Evolutionary conservation across 768 basidiomycete species (phyloP).

Genomic region (Phallus indusiatus): DNA sequence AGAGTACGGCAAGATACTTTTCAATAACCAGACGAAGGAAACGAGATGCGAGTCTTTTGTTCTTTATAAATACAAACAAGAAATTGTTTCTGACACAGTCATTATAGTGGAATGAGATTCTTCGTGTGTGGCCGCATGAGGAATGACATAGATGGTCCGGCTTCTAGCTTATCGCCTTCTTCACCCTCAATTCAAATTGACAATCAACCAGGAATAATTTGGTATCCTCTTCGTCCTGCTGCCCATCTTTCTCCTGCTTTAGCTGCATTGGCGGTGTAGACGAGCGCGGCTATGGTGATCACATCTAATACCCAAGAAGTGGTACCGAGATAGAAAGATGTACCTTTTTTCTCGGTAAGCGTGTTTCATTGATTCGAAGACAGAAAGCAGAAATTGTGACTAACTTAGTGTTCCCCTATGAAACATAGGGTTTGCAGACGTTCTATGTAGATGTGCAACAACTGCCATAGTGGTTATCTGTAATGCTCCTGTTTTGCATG

Average conservation of each 20-base stretch:
- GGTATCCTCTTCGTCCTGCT: constrained; percentile 64
- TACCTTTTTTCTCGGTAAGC: constrained; percentile 31
- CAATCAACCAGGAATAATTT: constrained; percentile 18
- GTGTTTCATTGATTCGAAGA: neutral
- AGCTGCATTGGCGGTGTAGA: constrained; percentile 54
- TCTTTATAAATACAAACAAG: neutral
- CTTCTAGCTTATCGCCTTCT: constrained; percentile 33
- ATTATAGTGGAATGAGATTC: constrained; percentile 65
- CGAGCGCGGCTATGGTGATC: constrained; percentile 41
- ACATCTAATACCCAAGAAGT: constrained; percentile 54
- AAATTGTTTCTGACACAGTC: too few species aligned
- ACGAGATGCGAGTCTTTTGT: constrained; percentile 37
- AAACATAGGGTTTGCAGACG: constrained; percentile 38
- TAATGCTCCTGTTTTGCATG: constrained; percentile 34
- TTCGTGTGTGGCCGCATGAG: constrained; percentile 43
- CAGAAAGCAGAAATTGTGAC: constrained; percentile 11
- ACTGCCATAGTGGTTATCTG: constrained; percentile 55
- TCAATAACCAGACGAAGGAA: constrained; percentile 71
- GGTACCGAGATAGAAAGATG: constrained; percentile 48
- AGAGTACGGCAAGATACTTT: constrained; percentile 65
- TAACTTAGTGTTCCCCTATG: constrained; percentile 51
- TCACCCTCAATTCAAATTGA: neutral
- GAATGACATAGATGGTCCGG: constrained; percentile 55
- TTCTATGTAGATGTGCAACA: constrained; percentile 51
- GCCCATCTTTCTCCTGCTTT: constrained; percentile 62